Percentiles rank a stretch among this genome's conserved stretches.
phyloP scores from a whole-genome alignment of 768 basidiomycete genomes.

The Lanmaoa rubissima region DNA sequence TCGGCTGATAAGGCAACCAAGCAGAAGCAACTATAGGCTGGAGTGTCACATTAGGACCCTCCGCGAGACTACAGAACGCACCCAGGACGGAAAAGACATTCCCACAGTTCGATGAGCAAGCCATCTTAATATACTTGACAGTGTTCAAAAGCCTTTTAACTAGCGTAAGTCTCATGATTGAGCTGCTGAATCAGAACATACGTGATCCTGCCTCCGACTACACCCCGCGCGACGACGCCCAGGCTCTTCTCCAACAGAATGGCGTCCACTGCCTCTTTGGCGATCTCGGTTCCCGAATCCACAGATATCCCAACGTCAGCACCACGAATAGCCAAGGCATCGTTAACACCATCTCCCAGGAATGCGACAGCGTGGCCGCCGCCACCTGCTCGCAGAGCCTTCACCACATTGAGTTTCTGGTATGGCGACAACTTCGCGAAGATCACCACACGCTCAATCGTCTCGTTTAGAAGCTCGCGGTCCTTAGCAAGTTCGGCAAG shows the following conservation, averaged over 20 bases:
- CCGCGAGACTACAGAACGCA: slow-evolving; percentile 8
- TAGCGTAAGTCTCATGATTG: slow-evolving; percentile 7
- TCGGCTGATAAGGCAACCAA: slow-evolving; percentile 38
- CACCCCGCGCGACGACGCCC: slow-evolving; percentile 32
- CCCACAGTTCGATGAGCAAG: slow-evolving; percentile 37
- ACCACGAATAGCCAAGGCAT: slow-evolving; percentile 32
- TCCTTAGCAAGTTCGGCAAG: slow-evolving; percentile 31
- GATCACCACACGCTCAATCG: slow-evolving; percentile 31
- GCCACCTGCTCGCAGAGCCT: slow-evolving; percentile 25
- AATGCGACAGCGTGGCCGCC: slow-evolving; percentile 32
- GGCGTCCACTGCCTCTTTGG: slow-evolving; percentile 38
- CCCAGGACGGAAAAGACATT: slow-evolving; percentile 34
- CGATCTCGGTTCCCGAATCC: slow-evolving; percentile 35
- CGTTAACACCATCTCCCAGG: slow-evolving; percentile 32
- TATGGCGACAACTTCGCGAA: slow-evolving; percentile 34
- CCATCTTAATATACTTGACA: slow-evolving; percentile 39
- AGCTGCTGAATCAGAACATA: slow-evolving; percentile 11
- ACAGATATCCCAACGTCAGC: slow-evolving; percentile 35
- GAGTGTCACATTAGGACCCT: not conserved
- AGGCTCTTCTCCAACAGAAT: slow-evolving; percentile 38
- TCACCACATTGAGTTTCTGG: slow-evolving; percentile 34
- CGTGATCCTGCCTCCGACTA: slow-evolving; percentile 35
- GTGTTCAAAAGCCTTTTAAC: slow-evolving; percentile 34
- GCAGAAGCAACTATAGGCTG: slow-evolving; percentile 32
- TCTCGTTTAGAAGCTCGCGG: slow-evolving; percentile 22